phyloP scores from a whole-genome alignment of 768 basidiomycete species.

The Amanita rubescens region DNA sequence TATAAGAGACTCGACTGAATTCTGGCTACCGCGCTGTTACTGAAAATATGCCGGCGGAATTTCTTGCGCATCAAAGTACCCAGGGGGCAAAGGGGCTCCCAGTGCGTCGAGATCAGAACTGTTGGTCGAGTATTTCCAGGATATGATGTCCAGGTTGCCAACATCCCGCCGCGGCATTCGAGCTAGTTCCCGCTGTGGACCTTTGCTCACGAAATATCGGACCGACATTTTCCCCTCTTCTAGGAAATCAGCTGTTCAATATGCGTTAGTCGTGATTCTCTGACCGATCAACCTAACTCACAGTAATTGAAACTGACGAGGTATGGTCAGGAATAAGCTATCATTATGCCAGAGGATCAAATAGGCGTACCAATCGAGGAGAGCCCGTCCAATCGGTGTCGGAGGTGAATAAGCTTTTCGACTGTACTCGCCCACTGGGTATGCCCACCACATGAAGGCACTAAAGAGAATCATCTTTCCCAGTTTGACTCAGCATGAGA shows the following conservation, averaged over 20 bases:
- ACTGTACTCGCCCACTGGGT: slow-evolving; percentile 57
- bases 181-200: background rate
- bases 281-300: background rate
- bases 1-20: too few species aligned
- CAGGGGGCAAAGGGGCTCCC: background rate
- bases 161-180: background rate
- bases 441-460: slow-evolving; percentile 67
- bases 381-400: slow-evolving; percentile 51
- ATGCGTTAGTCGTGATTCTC: slow-evolving; percentile 7
- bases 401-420: slow-evolving; percentile 23
- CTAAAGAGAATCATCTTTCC: slow-evolving; percentile 70
- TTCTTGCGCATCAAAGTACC: background rate
- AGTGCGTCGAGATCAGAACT: background rate
- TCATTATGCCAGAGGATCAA: background rate
- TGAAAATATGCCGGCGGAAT: slow-evolving; percentile 6
- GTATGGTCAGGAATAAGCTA: background rate
- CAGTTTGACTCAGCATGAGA: background rate
- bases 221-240: slow-evolving; percentile 1
- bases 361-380: slow-evolving; percentile 45
- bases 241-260: slow-evolving; percentile 10
- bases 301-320: slow-evolving; percentile 1
- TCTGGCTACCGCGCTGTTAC: background rate
- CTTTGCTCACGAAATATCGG: slow-evolving; percentile 3
- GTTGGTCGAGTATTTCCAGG: background rate
- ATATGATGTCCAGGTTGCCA: background rate